A percentile compares a stretch with the other conserved stretches of the same genome.
Conservation (phyloP, 2,329 filamentous ascomycete genomes). For the Cladosporium sp. region DNA sequence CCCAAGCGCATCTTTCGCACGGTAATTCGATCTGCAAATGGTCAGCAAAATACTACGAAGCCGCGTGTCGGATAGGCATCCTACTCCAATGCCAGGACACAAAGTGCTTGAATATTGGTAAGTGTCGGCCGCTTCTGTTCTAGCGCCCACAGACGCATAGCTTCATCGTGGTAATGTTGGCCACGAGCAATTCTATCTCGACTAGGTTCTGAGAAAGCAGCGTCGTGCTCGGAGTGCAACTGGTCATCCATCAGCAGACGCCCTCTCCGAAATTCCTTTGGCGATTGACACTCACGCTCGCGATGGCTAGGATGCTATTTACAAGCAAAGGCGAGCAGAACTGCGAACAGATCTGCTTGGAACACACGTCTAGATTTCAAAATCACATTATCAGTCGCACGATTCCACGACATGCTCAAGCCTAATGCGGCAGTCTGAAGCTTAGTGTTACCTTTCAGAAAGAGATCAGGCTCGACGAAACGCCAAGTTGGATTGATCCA, state of each 20-base stretch:
- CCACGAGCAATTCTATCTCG: slow-evolving; percentile 14
- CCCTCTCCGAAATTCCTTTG: too few species aligned
- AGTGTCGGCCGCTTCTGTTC: slow-evolving; percentile 10
- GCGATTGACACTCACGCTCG: slow-evolving; percentile 1
- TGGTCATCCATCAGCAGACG: background rate
- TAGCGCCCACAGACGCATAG: slow-evolving; percentile 11
- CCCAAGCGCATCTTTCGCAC: slow-evolving; percentile 14
- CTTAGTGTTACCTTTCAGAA: slow-evolving; percentile 11
- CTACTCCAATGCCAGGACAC: slow-evolving; percentile 15
- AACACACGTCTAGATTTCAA: slow-evolving; percentile 12
- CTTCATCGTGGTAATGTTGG: slow-evolving; percentile 15
- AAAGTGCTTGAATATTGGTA: slow-evolving; percentile 15
- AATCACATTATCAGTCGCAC: background rate
- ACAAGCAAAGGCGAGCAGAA: slow-evolving; percentile 15
- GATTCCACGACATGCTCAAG: too few species aligned
- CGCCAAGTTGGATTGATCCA: slow-evolving; percentile 17
- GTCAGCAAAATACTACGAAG: background rate
- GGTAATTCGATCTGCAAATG: slow-evolving; percentile 10
- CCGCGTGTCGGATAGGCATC: background rate
- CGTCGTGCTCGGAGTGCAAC: slow-evolving; percentile 14
- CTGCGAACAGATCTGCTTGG: background rate
- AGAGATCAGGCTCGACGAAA: slow-evolving; percentile 16
- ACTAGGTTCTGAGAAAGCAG: slow-evolving; percentile 1
- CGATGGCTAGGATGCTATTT: slow-evolving; percentile 15
- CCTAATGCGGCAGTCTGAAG: too few species aligned